A percentile compares a stretch with the other conserved stretches of the same genome.
Evolutionary conservation across 352 stramenopile species (phyloP).

Genomic region (Pythium aphanidermatum): DNA sequence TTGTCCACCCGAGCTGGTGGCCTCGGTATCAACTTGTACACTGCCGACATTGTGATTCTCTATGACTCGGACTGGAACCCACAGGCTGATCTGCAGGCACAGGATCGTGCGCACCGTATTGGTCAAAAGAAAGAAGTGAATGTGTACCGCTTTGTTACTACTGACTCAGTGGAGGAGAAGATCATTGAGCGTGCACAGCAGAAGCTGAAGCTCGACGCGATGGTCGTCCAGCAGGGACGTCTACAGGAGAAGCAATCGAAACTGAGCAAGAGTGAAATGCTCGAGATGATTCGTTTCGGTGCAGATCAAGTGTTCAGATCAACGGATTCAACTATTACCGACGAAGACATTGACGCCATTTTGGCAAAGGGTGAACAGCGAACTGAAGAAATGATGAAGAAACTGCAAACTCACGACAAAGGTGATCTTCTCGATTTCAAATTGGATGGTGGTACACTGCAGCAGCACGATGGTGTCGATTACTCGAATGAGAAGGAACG

Average conservation of each 20-base stretch:
- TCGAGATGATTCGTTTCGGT: constrained; percentile 97
- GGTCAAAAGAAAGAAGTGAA: constrained; percentile 98
- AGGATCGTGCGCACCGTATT: constrained; percentile 97
- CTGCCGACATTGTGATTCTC: constrained; percentile 98
- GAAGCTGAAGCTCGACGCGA: constrained; percentile 92
- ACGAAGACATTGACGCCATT: constrained; percentile 98
- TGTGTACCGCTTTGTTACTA: constrained; percentile 93
- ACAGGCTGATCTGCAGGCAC: constrained; percentile 93
- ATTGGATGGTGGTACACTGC: constrained; percentile 89
- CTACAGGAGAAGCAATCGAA: constrained; percentile 89
- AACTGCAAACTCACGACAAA: constrained; percentile 82
- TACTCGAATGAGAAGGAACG: constrained; percentile 92
- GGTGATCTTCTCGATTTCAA: constrained; percentile 87
- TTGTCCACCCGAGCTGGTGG: constrained; percentile 96
- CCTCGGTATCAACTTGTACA: constrained; percentile 99
- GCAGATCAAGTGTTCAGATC: constrained; percentile 97
- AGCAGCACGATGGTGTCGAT: constrained; percentile 96
- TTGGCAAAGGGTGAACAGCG: constrained; percentile 87
- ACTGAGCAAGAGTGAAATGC: constrained; percentile 94
- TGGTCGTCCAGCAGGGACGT: constrained; percentile 83
- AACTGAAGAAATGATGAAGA: constrained; percentile 86
- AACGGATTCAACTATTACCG: constrained; percentile 95
- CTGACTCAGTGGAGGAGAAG: constrained; percentile 98
- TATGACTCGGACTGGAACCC: constrained; percentile 99
- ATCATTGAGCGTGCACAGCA: constrained; percentile 97